A percentile compares a stretch with the other conserved stretches of the same genome.
Evolutionary conservation across 2,329 filamentous ascomycete genomes (phyloP).

Genomic region (Aspergillus japonicus): DNA sequence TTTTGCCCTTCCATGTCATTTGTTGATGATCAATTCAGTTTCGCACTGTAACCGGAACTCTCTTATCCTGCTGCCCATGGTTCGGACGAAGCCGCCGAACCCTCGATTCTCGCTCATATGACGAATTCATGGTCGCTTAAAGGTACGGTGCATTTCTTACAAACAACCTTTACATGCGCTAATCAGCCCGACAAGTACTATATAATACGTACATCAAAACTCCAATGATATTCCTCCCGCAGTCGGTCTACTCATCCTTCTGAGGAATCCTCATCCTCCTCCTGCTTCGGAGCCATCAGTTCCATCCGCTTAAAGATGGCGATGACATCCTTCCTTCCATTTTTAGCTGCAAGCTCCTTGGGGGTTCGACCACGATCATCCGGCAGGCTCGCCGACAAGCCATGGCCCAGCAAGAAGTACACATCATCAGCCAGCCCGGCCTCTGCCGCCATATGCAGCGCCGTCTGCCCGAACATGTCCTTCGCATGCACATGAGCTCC

Average conservation of each 20-base stretch:
- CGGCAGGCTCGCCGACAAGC: conserved; percentile 15
- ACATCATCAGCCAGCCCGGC: conserved; percentile 22
- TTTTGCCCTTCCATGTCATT: too few species aligned
- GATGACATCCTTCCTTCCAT: conserved; percentile 15
- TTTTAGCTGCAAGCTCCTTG: conserved; percentile 19
- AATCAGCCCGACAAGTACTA: not conserved
- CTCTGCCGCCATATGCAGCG: conserved; percentile 24
- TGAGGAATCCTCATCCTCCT: conserved; percentile 5
- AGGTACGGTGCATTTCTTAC: too few species aligned
- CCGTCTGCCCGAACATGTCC: conserved; percentile 26
- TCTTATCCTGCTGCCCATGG: not conserved
- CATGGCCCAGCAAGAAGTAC: conserved; percentile 24
- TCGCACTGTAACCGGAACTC: not conserved
- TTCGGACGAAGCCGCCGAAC: not conserved
- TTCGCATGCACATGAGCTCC: conserved; percentile 17
- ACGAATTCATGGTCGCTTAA: not conserved
- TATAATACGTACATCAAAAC: not conserved
- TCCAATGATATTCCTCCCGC: too few species aligned
- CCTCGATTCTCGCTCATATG: not conserved
- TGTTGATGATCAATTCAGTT: too few species aligned
- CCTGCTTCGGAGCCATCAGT: conserved; percentile 9
- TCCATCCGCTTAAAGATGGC: conserved; percentile 16
- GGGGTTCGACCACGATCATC: conserved; percentile 23
- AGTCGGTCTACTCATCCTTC: not conserved
- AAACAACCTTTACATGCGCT: not conserved